Evolutionary conservation across 2,329 filamentous ascomycete genomes (phyloP).

Genomic region (Hypocrella siamensis): DNA sequence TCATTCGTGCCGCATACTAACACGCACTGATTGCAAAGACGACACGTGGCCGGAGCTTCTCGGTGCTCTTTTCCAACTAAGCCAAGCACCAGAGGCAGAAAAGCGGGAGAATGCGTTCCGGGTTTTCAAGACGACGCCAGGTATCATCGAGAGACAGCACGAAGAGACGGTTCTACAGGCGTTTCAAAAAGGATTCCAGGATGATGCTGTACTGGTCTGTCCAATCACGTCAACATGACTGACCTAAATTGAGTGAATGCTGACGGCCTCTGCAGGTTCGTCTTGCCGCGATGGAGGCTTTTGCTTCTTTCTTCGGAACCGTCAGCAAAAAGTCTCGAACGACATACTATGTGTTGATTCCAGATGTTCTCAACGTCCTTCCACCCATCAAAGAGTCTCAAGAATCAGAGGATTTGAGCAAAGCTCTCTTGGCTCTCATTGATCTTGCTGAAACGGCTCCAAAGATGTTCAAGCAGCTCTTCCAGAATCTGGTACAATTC

Average conservation of each 20-base stretch:
- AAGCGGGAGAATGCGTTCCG: constrained; percentile 88
- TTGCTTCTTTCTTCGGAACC: constrained; percentile 88
- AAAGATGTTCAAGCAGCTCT: constrained; percentile 95
- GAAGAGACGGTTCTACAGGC: constrained; percentile 78
- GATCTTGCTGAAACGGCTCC: constrained; percentile 88
- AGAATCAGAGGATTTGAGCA: constrained; percentile 82
- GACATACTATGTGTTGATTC: constrained; percentile 77
- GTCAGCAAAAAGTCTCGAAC: constrained; percentile 74
- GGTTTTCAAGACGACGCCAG: constrained; percentile 87
- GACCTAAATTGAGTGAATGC: background rate
- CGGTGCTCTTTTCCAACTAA: constrained; percentile 72
- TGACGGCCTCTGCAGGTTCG: constrained; percentile 45
- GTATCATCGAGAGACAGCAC: constrained; percentile 91
- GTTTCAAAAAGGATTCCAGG: constrained; percentile 84
- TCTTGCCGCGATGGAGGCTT: constrained; percentile 89
- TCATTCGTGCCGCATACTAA: background rate
- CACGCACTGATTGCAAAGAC: constrained; percentile 29
- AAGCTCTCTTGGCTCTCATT: constrained; percentile 79
- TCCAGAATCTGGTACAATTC: constrained; percentile 84
- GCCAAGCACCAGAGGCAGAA: constrained; percentile 67
- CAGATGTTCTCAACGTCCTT: constrained; percentile 85
- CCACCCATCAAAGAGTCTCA: constrained; percentile 84
- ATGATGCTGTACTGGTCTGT: constrained; percentile 62
- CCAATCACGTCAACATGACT: background rate
- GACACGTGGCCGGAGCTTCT: constrained; percentile 85